Evolutionary conservation across 1,284 basidiomycete genomes (phyloP).

Genomic region (Moesziomyces aphidis): DNA sequence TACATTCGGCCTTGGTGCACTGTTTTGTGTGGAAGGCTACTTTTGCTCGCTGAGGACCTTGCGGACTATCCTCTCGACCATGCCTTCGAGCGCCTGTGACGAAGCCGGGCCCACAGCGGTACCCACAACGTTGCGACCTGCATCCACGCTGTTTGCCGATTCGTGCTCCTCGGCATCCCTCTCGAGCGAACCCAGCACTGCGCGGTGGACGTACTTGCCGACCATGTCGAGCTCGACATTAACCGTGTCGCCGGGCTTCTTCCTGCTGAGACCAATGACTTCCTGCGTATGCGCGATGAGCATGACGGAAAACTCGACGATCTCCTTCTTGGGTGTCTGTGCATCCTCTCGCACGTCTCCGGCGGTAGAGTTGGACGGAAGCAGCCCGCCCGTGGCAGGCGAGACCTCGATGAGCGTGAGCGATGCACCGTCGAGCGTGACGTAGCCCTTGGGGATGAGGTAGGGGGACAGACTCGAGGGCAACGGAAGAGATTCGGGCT

Average conservation of each 20-base stretch:
- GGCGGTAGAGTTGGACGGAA: constrained; percentile 48
- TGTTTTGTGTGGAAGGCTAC: not conserved
- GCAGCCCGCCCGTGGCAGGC: constrained; percentile 56
- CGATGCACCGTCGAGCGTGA: constrained; percentile 93
- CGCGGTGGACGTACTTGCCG: constrained; percentile 65
- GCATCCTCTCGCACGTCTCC: constrained; percentile 42
- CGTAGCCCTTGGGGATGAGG: constrained; percentile 94
- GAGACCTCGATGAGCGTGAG: constrained; percentile 86
- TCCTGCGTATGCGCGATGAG: constrained; percentile 67
- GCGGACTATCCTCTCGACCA: constrained; percentile 50
- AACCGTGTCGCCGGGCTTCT: constrained; percentile 62
- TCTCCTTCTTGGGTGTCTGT: constrained; percentile 44
- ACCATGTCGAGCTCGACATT: constrained; percentile 68
- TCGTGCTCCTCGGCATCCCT: constrained; percentile 36
- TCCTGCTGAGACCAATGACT: constrained; percentile 61
- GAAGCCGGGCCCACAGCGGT: constrained; percentile 29
- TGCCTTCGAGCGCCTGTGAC: constrained; percentile 42
- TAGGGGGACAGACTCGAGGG: constrained; percentile 81
- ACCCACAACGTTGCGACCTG: constrained; percentile 25
- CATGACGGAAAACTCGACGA: constrained; percentile 66
- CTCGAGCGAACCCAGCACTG: constrained; percentile 52
- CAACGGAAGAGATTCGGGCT: constrained; percentile 70
- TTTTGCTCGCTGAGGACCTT: constrained; percentile 48
- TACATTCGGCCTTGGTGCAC: no score
- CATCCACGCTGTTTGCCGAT: constrained; percentile 32